Evolutionary conservation across 371 early-diverging fungal species (phyloP).

Genomic region (Dichotomocladium elegans): DNA sequence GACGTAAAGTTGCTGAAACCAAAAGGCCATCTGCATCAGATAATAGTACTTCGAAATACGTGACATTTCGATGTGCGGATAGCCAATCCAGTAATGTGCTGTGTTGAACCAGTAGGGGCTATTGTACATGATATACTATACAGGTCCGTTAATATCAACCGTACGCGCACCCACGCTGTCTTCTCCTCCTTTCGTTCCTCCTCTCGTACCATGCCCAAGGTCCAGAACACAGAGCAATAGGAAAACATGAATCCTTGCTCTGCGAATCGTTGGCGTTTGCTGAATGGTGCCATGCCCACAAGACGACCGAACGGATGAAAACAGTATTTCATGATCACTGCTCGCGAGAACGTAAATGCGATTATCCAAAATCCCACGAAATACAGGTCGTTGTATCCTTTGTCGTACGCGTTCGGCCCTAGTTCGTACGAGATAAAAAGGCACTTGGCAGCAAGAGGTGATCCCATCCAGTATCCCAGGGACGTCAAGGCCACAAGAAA

Average conservation of each 20-base stretch:
- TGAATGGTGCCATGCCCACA: slow-evolving; percentile 42
- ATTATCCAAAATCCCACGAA: slow-evolving; percentile 66
- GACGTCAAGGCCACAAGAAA: slow-evolving; percentile 1
- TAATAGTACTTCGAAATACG: slow-evolving; percentile 72
- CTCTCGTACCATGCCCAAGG: slow-evolving; percentile 52
- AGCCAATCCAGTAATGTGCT: slow-evolving; percentile 63
- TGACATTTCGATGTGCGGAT: slow-evolving; percentile 57
- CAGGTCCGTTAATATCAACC: too few relatives aligned
- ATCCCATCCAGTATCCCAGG: slow-evolving; percentile 10
- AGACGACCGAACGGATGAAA: slow-evolving; percentile 55
- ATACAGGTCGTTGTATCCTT: slow-evolving; percentile 53
- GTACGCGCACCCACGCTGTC: background rate
- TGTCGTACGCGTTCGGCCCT: slow-evolving; percentile 28
- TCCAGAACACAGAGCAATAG: slow-evolving; percentile 59
- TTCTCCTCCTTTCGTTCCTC: background rate
- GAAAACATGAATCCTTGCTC: slow-evolving; percentile 61
- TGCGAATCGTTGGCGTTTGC: slow-evolving; percentile 60
- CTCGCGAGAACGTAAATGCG: slow-evolving; percentile 68
- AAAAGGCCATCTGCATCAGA: slow-evolving; percentile 75
- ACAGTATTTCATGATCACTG: slow-evolving; percentile 53
- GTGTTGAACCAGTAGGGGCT: slow-evolving; percentile 72
- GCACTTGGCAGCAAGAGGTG: slow-evolving; percentile 15
- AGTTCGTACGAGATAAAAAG: slow-evolving; percentile 15
- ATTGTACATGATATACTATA: slow-evolving; percentile 53
- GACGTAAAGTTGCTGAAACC: slow-evolving; percentile 72